These are phyloP conservation scores for Solanum arcanum DNA, from an alignment of 257 asterid genomes.

Conservation along the genomic window DNA sequence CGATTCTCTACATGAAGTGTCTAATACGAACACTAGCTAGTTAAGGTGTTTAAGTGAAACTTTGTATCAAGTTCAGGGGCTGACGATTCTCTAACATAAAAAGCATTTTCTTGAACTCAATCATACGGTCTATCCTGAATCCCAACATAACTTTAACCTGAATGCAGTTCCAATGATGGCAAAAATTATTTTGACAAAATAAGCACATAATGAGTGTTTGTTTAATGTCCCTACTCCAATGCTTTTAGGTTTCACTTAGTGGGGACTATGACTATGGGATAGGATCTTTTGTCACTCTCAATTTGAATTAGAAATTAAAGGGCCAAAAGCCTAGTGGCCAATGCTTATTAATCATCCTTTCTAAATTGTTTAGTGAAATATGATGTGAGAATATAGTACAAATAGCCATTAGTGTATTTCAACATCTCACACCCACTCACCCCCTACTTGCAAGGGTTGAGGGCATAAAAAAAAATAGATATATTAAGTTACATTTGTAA, in stretches of 20 bases:
- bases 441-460: background rate
- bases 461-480: background rate
- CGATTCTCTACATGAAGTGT: too few relatives aligned
- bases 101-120: background rate
- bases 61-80: too few relatives aligned
- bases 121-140: background rate
- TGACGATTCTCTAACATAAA: too few relatives aligned
- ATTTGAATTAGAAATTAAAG: background rate
- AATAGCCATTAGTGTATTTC: background rate
- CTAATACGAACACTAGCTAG: too few relatives aligned
- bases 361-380: background rate
- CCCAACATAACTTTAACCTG: background rate
- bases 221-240: background rate
- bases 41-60: too few relatives aligned
- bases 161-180: background rate
- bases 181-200: background rate
- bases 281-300: background rate
- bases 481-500: background rate
- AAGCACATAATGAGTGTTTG: background rate
- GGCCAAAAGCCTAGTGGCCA: background rate
- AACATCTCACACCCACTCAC: background rate
- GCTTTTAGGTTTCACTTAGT: background rate
- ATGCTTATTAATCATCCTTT: background rate
- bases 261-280: background rate
- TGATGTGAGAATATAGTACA: background rate